These are phyloP conservation scores for Scopulariopsis brevicaulis DNA, from an alignment of 2,329 filamentous ascomycete species.

Conservation along the genomic window DNA sequence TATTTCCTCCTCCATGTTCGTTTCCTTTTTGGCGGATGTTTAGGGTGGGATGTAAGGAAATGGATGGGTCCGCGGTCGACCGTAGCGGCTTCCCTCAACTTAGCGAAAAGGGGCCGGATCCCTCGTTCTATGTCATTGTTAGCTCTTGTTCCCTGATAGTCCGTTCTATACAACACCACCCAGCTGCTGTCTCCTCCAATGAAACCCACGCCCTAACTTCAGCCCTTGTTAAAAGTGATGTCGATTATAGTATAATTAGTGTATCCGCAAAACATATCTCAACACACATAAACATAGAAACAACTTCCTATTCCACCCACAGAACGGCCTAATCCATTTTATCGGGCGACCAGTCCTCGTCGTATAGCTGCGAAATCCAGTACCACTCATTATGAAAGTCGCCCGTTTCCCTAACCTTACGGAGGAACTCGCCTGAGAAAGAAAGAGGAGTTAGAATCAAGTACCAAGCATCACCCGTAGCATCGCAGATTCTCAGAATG, in stretches of 20 bases:
- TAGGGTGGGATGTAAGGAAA: not conserved
- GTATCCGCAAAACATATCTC: not conserved
- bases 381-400: constrained; percentile 3
- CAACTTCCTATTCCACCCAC: not conserved
- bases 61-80: too few relatives aligned
- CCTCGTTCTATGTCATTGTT: too few relatives aligned
- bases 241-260: too few relatives aligned
- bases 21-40: not conserved
- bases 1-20: not conserved
- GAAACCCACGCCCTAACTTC: too few relatives aligned
- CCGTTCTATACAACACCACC: too few relatives aligned
- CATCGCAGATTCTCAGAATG: not conserved
- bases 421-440: not conserved
- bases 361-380: constrained; percentile 5
- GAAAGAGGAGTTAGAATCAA: not conserved
- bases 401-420: not conserved
- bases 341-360: constrained; percentile 8
- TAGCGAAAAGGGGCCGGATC: too few relatives aligned
- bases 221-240: too few relatives aligned
- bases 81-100: too few relatives aligned
- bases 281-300: not conserved
- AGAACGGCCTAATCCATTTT: constrained; percentile 4
- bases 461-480: not conserved
- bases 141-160: too few relatives aligned
- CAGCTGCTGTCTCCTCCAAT: too few relatives aligned